phyloP scores from a whole-genome alignment of 305 asterid species.

The Vinca major region DNA sequence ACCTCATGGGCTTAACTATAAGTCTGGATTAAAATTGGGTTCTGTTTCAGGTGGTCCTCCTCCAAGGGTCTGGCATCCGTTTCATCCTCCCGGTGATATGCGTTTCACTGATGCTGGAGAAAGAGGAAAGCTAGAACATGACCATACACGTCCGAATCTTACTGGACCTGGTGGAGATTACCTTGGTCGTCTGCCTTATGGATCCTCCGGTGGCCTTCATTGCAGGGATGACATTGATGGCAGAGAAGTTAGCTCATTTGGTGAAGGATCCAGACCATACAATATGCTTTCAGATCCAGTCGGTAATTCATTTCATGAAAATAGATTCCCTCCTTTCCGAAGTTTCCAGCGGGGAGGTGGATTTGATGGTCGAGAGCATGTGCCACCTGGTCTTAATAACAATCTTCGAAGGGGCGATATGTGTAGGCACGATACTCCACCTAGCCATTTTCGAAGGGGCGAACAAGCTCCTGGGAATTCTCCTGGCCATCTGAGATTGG shows the following conservation, averaged over 20 bases:
- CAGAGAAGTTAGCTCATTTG: constrained; percentile 43
- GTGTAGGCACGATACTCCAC: constrained; percentile 42
- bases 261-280: constrained; percentile 52
- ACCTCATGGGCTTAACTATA: constrained; percentile 32
- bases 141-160: constrained; percentile 27
- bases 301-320: constrained; percentile 47
- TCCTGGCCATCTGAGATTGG: constrained; percentile 34
- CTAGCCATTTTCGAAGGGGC: constrained; percentile 38
- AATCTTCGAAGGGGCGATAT: constrained; percentile 35
- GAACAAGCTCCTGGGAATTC: constrained; percentile 44
- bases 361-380: constrained; percentile 46
- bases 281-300: constrained; percentile 36
- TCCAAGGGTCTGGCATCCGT: constrained; percentile 43
- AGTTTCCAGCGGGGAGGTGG: constrained; percentile 49
- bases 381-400: constrained; percentile 35
- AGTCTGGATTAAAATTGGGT: constrained; percentile 36
- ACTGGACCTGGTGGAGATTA: constrained; percentile 31
- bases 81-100: constrained; percentile 35
- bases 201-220: neutral
- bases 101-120: constrained; percentile 16
- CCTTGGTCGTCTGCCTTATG: constrained; percentile 7
- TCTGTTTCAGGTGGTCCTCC: constrained; percentile 38
- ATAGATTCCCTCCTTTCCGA: constrained; percentile 42
- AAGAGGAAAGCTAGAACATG: constrained; percentile 23
- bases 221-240: constrained; percentile 44